These are phyloP conservation scores for Bipolaris sorokiniana DNA, from an alignment of 2,329 filamentous ascomycete species.

Conservation along the genomic window DNA sequence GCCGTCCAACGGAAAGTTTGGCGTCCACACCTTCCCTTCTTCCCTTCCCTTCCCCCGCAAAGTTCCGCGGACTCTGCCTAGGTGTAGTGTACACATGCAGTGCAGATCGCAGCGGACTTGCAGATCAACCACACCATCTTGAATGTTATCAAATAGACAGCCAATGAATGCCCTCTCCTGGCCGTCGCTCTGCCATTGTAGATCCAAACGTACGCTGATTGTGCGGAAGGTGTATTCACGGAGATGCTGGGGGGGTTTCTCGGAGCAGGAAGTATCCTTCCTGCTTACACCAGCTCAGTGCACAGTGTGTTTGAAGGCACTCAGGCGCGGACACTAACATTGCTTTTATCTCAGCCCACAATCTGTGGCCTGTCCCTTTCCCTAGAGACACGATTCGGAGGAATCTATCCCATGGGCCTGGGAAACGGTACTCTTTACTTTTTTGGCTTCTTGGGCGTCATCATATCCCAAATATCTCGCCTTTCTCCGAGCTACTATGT, in stretches of 20 bases:
- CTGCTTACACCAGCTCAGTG: not conserved
- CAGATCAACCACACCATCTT: constrained; percentile 15
- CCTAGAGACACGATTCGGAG: constrained; percentile 3
- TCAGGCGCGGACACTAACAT: constrained; percentile 4
- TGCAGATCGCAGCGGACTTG: constrained; percentile 21
- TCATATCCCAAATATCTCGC: not conserved
- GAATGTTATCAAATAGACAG: not conserved
- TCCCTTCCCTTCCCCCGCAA: constrained; percentile 16
- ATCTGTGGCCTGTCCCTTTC: constrained; percentile 3
- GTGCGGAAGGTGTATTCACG: constrained; percentile 1
- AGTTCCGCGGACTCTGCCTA: constrained; percentile 9
- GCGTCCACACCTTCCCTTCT: constrained; percentile 5
- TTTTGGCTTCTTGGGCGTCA: constrained; percentile 3
- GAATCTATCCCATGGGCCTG: not conserved
- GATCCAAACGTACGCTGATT: not conserved
- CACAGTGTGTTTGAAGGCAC: constrained; percentile 7
- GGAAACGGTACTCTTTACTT: constrained; percentile 11
- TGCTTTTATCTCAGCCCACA: not conserved
- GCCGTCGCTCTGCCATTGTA: not conserved
- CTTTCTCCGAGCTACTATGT: not conserved
- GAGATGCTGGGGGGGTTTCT: constrained; percentile 7
- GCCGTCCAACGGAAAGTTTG: constrained; percentile 16
- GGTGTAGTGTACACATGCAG: constrained; percentile 20
- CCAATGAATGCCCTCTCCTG: constrained; percentile 2
- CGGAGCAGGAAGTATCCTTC: constrained; percentile 13